A percentile compares a stretch with the other conserved stretches of the same genome.
These are phyloP conservation scores for Fusarium sp. DNA, from an alignment of 2,329 filamentous ascomycete species.

Conservation along the genomic window DNA sequence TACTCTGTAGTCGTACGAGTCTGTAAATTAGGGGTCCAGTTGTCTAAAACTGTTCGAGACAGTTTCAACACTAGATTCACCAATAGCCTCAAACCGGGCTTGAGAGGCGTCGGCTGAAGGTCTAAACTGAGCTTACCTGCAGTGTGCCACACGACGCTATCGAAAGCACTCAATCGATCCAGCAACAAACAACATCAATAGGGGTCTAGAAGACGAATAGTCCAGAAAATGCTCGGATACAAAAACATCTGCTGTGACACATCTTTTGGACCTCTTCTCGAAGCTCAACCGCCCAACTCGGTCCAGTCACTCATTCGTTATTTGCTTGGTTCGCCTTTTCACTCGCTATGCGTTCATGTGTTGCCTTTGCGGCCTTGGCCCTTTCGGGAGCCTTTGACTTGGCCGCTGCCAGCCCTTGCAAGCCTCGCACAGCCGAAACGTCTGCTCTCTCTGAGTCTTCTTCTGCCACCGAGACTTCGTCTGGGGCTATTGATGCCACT, in stretches of 20 bases:
- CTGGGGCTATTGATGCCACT: not conserved
- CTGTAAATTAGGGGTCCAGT: conserved; percentile 11
- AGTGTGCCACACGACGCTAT: conserved; percentile 14
- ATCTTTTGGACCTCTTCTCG: not conserved
- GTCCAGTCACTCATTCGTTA: conserved; percentile 17
- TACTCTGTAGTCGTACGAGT: not conserved
- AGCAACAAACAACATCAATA: not conserved
- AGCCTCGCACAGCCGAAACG: conserved; percentile 9
- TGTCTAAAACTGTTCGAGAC: not conserved
- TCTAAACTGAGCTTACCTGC: not conserved
- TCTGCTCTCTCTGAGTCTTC: not conserved
- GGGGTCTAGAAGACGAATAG: not conserved
- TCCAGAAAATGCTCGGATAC: not conserved
- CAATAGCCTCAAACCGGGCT: conserved; percentile 12
- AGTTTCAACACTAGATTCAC: not conserved
- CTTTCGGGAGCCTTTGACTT: conserved; percentile 22
- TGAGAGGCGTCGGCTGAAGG: conserved; percentile 13
- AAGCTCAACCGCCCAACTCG: conserved; percentile 31
- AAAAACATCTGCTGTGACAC: not conserved
- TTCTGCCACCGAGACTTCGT: not conserved
- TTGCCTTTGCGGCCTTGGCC: conserved; percentile 30
- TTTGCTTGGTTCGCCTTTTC: not conserved
- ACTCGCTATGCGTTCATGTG: conserved; percentile 32
- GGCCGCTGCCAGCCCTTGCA: conserved; percentile 24
- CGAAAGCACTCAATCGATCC: conserved; percentile 1